These are phyloP conservation scores for Cytospora mali DNA, from an alignment of 2,329 filamentous ascomycete species.

Conservation along the genomic window DNA sequence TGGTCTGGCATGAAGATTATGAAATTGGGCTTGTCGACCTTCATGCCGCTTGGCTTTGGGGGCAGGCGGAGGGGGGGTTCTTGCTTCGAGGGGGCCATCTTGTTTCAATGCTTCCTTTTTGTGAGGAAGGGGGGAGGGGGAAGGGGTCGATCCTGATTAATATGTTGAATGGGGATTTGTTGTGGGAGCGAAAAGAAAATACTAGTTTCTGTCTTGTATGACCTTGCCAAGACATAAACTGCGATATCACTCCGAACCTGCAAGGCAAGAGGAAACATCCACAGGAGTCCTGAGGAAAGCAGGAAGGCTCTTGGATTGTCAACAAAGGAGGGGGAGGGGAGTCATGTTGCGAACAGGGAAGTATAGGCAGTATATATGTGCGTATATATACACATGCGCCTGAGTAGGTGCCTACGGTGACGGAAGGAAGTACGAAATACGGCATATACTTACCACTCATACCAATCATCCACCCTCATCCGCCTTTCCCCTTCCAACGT, in stretches of 20 bases:
- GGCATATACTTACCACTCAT: too few species aligned
- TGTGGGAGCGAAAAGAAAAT: background rate
- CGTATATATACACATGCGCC: background rate
- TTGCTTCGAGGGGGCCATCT: background rate
- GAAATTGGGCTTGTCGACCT: constrained; percentile 27
- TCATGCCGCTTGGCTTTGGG: constrained; percentile 27
- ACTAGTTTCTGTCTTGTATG: background rate
- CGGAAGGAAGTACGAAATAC: background rate
- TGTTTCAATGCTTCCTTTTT: background rate
- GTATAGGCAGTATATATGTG: background rate
- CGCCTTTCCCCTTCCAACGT: too few species aligned
- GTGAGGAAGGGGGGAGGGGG: too few species aligned
- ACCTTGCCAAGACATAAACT: background rate
- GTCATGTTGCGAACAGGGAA: background rate
- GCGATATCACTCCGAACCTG: too few species aligned
- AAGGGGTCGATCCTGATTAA: too few species aligned
- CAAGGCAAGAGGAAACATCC: background rate
- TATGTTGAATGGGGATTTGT: background rate
- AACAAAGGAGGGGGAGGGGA: background rate
- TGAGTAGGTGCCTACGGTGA: background rate
- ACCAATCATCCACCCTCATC: background rate
- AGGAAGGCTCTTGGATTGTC: background rate
- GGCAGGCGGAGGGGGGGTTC: constrained; percentile 22
- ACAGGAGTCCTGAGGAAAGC: background rate
- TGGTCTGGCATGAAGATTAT: constrained; percentile 42